Conservation (phyloP, 2,329 filamentous ascomycete species). For the Penicillium griseofulvum region DNA sequence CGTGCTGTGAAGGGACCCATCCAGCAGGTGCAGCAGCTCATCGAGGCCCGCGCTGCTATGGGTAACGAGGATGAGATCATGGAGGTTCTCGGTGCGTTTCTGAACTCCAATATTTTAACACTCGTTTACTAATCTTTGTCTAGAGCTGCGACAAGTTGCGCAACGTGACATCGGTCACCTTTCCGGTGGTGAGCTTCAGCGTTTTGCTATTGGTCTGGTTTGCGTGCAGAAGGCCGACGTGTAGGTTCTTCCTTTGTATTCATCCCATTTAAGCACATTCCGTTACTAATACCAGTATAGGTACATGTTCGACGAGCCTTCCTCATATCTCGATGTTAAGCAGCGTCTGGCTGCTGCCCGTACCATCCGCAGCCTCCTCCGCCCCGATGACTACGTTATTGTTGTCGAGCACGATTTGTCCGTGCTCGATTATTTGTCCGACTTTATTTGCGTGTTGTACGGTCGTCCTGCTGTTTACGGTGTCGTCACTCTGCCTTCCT, state of each 20-base stretch:
- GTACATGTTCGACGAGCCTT: slow-evolving; percentile 99
- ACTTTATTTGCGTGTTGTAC: slow-evolving; percentile 97
- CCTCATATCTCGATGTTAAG: slow-evolving; percentile 98
- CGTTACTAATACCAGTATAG: slow-evolving; percentile 34
- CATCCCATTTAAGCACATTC: background rate
- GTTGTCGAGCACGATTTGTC: slow-evolving; percentile 99
- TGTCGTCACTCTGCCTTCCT: slow-evolving; percentile 93
- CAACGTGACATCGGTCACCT: slow-evolving; percentile 87
- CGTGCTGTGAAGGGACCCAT: slow-evolving; percentile 80
- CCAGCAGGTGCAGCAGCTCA: slow-evolving; percentile 74
- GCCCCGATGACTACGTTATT: slow-evolving; percentile 91
- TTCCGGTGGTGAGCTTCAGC: slow-evolving; percentile 96
- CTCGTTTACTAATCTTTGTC: slow-evolving; percentile 15
- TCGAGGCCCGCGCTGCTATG: slow-evolving; percentile 73
- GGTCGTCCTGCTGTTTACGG: slow-evolving; percentile 93
- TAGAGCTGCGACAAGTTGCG: slow-evolving; percentile 81
- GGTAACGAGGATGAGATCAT: slow-evolving; percentile 79
- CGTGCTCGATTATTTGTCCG: slow-evolving; percentile 95
- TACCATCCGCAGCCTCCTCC: slow-evolving; percentile 86
- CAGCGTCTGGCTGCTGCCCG: slow-evolving; percentile 90
- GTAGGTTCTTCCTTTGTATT: slow-evolving; percentile 43
- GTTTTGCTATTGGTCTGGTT: slow-evolving; percentile 94
- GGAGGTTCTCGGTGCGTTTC: slow-evolving; percentile 64
- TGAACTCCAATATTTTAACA: background rate
- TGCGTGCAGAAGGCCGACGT: slow-evolving; percentile 96